Conservation (phyloP, 164 flowering plant species). For the Platanus orientalis region DNA sequence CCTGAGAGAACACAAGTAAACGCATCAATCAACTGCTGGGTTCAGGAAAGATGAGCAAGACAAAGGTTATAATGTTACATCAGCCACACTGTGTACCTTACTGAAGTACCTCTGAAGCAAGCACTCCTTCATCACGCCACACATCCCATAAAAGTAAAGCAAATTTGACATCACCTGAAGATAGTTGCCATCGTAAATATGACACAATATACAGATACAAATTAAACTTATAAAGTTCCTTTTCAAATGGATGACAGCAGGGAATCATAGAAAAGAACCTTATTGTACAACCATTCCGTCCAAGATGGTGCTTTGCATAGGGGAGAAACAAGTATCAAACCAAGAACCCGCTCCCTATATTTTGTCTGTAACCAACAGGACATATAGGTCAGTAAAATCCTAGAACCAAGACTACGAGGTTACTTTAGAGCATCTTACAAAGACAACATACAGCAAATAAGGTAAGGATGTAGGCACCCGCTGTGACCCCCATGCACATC, state of each 20-base stretch:
- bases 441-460: conserved; percentile 46
- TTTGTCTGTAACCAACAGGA: conserved; percentile 43
- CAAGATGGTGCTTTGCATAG: conserved; percentile 67
- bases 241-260: neutral
- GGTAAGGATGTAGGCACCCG: conserved; percentile 68
- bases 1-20: conserved; percentile 37
- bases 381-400: conserved; percentile 7
- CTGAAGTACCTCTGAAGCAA: conserved; percentile 83
- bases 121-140: conserved; percentile 67
- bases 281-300: conserved; percentile 70
- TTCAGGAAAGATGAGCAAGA: neutral
- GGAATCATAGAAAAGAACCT: conserved; percentile 32
- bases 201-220: neutral
- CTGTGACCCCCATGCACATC: conserved; percentile 72
- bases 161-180: conserved; percentile 79
- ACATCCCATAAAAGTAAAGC: conserved; percentile 86
- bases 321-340: conserved; percentile 72
- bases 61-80: neutral
- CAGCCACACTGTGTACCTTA: conserved; percentile 45
- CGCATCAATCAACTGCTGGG: neutral
- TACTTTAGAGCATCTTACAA: neutral
- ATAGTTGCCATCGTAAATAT: neutral
- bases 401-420: neutral
- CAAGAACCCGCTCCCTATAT: conserved; percentile 62
- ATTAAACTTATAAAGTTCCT: neutral